Base-by-base conservation (phyloP, 2,329 filamentous ascomycete genomes). In the Talaromyces sp. region DNA sequence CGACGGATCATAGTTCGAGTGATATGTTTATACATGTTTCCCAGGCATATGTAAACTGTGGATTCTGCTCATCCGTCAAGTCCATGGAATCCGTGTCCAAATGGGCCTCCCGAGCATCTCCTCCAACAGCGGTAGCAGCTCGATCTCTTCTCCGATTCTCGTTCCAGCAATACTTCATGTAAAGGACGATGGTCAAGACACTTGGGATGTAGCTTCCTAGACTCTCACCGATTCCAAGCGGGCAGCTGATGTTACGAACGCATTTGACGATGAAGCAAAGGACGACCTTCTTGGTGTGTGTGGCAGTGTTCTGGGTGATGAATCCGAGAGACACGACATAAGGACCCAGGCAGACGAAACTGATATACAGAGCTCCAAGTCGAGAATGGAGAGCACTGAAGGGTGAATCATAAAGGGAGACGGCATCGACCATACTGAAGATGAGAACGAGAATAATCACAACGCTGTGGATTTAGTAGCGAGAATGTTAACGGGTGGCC, bases 261-360 rank as follows among this genome's bases (percentile, higher is more conserved):
- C 13, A 14, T 6, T 48, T 24, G 13, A 19, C 4, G 13, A 48
- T 16, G 45, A 27, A 48, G 7, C 19, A 24, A 2, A 27, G 19
- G 3, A 27, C 11, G 22, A 27, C 22, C 3, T 27, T 48, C 6
- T 48, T 48, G 45, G 45, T 27, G 8, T 48, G 22, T 27, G 3
- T 22, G 3, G 45, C 22, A 14, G 45, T 48, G 11, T 48, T 27
- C 10, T 13, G 19, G 3, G 43, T 47, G 19, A 47, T 24, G 10
- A 47, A 24, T 22, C 19, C 10, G 10, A 48, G 16, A 3, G 41
- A 19, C 6, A 45, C 41, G 9, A 83, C 81, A 67, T 85, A 85
- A 0, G 83, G 80, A 0, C 83, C 68, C 4, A 84, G 83, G 67
- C 85, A 85, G 0, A 82, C 81, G 0, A 83, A 83, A 0, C 83